Percentiles rank a stretch among this genome's conserved stretches.
Evolutionary conservation across 2,329 filamentous ascomycete species (phyloP).

Genomic region (Epichloe baconii): DNA sequence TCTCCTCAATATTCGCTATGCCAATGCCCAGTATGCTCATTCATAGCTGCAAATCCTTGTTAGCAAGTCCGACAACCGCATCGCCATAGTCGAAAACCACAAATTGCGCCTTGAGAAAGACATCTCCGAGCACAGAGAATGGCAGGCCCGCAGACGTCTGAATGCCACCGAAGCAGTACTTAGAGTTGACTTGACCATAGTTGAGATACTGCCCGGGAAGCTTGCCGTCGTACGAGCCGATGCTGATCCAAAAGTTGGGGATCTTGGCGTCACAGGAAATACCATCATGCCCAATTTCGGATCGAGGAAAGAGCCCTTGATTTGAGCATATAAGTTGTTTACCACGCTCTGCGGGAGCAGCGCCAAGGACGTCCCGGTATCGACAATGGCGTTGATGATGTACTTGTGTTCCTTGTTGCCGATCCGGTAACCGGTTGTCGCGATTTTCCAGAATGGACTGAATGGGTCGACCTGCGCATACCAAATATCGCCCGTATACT

Average conservation of each 20-base stretch:
- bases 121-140: conserved; percentile 27
- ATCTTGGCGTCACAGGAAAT: conserved; percentile 40
- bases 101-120: conserved; percentile 31
- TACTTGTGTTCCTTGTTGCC: conserved; percentile 19
- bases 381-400: conserved; percentile 40
- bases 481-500: conserved; percentile 44
- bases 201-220: conserved; percentile 26
- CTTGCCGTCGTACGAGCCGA: conserved; percentile 20
- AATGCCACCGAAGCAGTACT: conserved; percentile 23
- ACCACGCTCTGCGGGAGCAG: conserved; percentile 42
- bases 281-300: conserved; percentile 38
- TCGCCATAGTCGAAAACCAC: conserved; percentile 26
- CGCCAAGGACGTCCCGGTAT: conserved; percentile 58
- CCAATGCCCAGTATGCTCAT: neutral
- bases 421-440: conserved; percentile 40
- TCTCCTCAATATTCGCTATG: no score
- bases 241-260: conserved; percentile 26
- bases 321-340: conserved; percentile 44
- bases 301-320: conserved; percentile 36
- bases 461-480: conserved; percentile 38
- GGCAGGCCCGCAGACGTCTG: conserved; percentile 23
- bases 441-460: conserved; percentile 51
- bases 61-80: conserved; percentile 24
- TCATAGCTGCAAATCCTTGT: conserved; percentile 15
- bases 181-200: conserved; percentile 17